Conservation (phyloP, 1,139 yeast genomes). For the Blastobotrys petasosporus region DNA sequence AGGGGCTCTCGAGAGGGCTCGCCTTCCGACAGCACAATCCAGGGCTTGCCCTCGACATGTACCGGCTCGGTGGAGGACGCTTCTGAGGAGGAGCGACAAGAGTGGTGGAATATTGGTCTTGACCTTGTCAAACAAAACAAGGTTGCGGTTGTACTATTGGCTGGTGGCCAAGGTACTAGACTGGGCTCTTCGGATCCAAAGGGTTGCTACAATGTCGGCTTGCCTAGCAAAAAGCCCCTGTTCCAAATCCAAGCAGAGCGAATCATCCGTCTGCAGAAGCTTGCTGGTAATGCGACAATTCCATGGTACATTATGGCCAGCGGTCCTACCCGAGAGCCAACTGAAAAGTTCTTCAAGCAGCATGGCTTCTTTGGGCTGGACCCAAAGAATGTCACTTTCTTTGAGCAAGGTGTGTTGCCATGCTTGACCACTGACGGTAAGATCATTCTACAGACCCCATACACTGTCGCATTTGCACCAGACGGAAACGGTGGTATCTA, state of each 20-base stretch:
- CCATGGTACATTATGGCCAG: conserved; percentile 97
- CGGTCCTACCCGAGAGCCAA: conserved; percentile 72
- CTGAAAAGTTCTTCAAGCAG: conserved; percentile 62
- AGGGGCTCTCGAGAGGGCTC: conserved; percentile 18
- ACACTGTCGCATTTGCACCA: conserved; percentile 73
- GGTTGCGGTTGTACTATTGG: conserved; percentile 87
- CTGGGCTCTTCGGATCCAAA: conserved; percentile 86
- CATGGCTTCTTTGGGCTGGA: conserved; percentile 67
- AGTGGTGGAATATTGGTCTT: conserved; percentile 60
- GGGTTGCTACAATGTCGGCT: conserved; percentile 84
- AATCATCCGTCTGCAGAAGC: conserved; percentile 53
- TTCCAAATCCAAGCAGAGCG: conserved; percentile 94
- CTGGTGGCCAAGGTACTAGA: conserved; percentile 98
- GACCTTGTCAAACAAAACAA: conserved; percentile 61
- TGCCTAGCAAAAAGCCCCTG: conserved; percentile 77
- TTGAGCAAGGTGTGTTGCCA: conserved; percentile 94
- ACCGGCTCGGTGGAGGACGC: conserved; percentile 33
- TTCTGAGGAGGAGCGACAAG: conserved; percentile 17
- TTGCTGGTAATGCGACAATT: conserved; percentile 46
- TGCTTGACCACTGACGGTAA: conserved; percentile 74
- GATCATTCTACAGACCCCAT: conserved; percentile 54
- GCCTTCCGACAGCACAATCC: conserved; percentile 27
- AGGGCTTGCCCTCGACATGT: conserved; percentile 34
- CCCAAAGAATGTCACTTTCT: conserved; percentile 58
- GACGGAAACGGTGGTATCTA: conserved; percentile 98